Evolutionary conservation across 1,139 yeast species (phyloP), one percentile per base, ranked within the genome.

Genomic region (Saccharomyces hybrid): DNA sequence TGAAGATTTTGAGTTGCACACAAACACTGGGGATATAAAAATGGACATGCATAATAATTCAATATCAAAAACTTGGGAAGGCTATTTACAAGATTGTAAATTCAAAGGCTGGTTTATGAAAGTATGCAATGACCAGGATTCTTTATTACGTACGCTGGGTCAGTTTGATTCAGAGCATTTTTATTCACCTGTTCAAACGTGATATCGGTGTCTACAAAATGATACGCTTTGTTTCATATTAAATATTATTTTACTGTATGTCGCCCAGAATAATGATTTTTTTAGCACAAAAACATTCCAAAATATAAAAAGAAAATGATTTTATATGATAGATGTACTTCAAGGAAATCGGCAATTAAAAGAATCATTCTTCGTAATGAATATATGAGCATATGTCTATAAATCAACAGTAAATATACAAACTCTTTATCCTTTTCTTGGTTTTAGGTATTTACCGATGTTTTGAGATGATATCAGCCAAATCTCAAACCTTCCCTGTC

Each of bases 51-150:
- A 73, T 0, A 63, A 65, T 0, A 88, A 86, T 64, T 67, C 65
- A 52, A 83, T 90, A 61, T 63, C 66, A 2, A 62, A 84, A 16
- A 63, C 88, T 2, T 91, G 97, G 97, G 84, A 83, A 58, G 97
- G 97, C 0, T 83, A 81, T 59, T 58, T 88, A 46, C 71, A 73
- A 51, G 77, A 78, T 2, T 48, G 56, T 25, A 56, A 54, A 23
- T 65, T 66, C 49, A 61, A 61, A 7, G 61, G 60, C 26, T 69
- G 68, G 67, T 69, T 69, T 56, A 70, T 69, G 72, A 63, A 59
- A 52, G 59, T 56, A 8, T 69, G 70, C 53, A 42, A 53, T 4
- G 56, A 58, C 50, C 63, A 60, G 25, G 50, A 47, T 1, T 66
- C 63, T 8, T 32, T 69, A 41, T 53, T 50, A 26, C 16, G 49